Conservation (phyloP, 2,329 filamentous ascomycete genomes). For the Verticillium albo-atrum region DNA sequence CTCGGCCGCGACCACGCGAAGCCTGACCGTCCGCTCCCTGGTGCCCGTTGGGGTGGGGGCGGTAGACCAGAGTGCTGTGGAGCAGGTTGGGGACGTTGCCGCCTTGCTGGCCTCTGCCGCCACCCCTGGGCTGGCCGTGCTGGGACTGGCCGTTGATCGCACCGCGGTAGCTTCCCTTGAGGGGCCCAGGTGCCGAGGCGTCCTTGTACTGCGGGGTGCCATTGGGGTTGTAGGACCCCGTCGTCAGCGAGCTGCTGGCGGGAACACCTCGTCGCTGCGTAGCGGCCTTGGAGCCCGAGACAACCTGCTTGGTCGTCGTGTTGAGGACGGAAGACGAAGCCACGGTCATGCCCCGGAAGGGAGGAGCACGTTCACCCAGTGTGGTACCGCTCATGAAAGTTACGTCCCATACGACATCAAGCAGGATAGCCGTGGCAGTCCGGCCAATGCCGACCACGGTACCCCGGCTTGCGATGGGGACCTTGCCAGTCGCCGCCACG, state of each 20-base stretch:
- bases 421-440: slow-evolving; percentile 73
- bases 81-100: slow-evolving; percentile 33
- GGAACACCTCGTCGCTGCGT: slow-evolving; percentile 46
- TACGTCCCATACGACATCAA: slow-evolving; percentile 90
- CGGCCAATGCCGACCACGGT: slow-evolving; percentile 94
- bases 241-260: slow-evolving; percentile 45
- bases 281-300: slow-evolving; percentile 60
- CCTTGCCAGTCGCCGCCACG: slow-evolving; percentile 86
- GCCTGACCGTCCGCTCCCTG: slow-evolving; percentile 23
- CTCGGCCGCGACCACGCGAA: slow-evolving; percentile 15
- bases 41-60: slow-evolving; percentile 29
- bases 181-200: slow-evolving; percentile 45
- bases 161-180: slow-evolving; percentile 54
- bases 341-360: slow-evolving; percentile 92
- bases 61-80: slow-evolving; percentile 50
- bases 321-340: slow-evolving; percentile 86
- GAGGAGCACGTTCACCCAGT: slow-evolving; percentile 81
- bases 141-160: slow-evolving; percentile 39
- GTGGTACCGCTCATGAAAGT: slow-evolving; percentile 98
- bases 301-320: slow-evolving; percentile 73
- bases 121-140: slow-evolving; percentile 25
- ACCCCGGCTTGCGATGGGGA: slow-evolving; percentile 85
- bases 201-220: slow-evolving; percentile 60
- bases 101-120: slow-evolving; percentile 21
- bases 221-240: slow-evolving; percentile 49